Percentiles rank a stretch among this genome's conserved stretches.
These are phyloP conservation scores for Venturia oleaginea DNA, from an alignment of 2,329 filamentous ascomycete species.

Conservation along the genomic window DNA sequence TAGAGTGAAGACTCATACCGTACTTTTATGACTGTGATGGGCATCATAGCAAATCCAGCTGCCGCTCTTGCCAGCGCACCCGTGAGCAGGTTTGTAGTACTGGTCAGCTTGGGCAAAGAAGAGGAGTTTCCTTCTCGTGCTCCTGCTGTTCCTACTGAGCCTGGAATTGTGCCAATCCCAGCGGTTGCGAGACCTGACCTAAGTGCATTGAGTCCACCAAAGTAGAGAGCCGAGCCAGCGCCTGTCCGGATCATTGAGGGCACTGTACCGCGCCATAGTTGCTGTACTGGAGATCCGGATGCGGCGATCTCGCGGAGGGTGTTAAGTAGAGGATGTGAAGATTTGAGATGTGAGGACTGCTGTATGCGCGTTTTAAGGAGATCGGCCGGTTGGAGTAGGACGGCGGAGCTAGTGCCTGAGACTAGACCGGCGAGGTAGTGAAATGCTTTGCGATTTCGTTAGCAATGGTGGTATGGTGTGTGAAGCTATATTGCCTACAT, in stretches of 20 bases:
- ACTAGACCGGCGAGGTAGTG: slow-evolving; percentile 84
- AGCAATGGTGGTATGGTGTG: neutral
- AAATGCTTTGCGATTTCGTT: slow-evolving; percentile 46
- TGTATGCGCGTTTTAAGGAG: slow-evolving; percentile 94
- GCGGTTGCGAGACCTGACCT: slow-evolving; percentile 15
- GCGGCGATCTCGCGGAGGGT: slow-evolving; percentile 62
- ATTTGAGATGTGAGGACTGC: slow-evolving; percentile 61
- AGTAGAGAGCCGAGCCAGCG: slow-evolving; percentile 88
- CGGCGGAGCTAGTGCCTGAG: slow-evolving; percentile 79
- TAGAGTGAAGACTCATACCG: slow-evolving; percentile 88
- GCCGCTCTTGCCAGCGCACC: slow-evolving; percentile 77
- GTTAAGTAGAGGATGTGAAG: slow-evolving; percentile 44
- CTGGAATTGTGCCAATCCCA: slow-evolving; percentile 11
- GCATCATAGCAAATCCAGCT: slow-evolving; percentile 89
- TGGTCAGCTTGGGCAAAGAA: slow-evolving; percentile 70
- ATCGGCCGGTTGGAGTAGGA: slow-evolving; percentile 89
- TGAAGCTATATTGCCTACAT: neutral
- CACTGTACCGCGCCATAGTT: slow-evolving; percentile 85
- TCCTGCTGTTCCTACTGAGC: slow-evolving; percentile 14
- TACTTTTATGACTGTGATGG: slow-evolving; percentile 91
- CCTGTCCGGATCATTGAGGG: slow-evolving; percentile 91
- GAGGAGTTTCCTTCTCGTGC: slow-evolving; percentile 45
- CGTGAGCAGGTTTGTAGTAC: slow-evolving; percentile 74
- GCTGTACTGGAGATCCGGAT: slow-evolving; percentile 56
- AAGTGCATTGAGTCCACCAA: slow-evolving; percentile 75